phyloP scores from a whole-genome alignment of 2,329 filamentous ascomycete species.

The Paraconiothyrium sp. region DNA sequence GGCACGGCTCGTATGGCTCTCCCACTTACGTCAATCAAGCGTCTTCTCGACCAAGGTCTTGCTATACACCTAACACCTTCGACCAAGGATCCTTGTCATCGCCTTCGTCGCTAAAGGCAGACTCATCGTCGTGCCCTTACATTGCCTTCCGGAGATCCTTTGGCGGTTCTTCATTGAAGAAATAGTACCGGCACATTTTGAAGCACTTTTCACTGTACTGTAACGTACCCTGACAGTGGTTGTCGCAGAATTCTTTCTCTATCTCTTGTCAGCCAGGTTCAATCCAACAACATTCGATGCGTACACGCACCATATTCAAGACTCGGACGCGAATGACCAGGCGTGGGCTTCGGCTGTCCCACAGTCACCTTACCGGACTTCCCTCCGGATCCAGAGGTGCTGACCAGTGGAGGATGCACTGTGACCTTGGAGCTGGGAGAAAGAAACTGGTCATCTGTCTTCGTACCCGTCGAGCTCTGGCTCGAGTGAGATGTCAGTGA shows the following conservation, averaged over 20 bases:
- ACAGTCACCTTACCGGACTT: too few species aligned
- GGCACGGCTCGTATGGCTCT: background rate
- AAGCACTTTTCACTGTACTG: background rate
- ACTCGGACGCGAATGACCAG: background rate
- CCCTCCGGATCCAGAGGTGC: background rate
- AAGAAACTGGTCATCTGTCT: background rate
- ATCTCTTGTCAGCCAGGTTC: background rate
- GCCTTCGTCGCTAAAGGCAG: background rate
- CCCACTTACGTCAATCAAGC: background rate
- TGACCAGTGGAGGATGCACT: background rate
- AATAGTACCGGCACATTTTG: background rate
- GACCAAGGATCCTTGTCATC: background rate
- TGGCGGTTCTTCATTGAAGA: background rate
- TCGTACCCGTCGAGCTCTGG: background rate
- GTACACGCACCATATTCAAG: background rate
- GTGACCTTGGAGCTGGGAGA: background rate
- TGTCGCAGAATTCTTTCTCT: background rate
- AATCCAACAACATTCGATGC: background rate
- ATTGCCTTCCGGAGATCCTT: too few species aligned
- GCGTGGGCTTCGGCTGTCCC: background rate
- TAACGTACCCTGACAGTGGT: background rate
- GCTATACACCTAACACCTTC: background rate
- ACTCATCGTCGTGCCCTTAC: too few species aligned
- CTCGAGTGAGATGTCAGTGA: background rate
- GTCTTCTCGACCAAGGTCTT: too few species aligned